A percentile compares a stretch with the other conserved stretches of the same genome.
phyloP scores from a whole-genome alignment of 768 basidiomycete genomes.

The Hericium erinaceus region DNA sequence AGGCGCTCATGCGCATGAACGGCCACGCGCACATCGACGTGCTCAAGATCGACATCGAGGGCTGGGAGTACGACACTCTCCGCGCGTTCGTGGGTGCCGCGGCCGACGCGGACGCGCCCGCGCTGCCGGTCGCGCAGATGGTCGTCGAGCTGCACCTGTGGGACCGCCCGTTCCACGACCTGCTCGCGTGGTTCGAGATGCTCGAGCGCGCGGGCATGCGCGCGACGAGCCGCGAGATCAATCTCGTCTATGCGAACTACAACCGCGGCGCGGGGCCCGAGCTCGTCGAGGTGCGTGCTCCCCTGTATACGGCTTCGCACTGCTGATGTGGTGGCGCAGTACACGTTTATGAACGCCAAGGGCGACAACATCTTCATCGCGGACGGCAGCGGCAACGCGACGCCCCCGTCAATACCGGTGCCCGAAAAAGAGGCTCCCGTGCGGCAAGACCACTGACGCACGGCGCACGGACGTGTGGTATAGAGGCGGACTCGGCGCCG shows the following conservation, averaged over 20 bases:
- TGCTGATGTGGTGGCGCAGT: conserved; percentile 13
- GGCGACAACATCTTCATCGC: conserved; percentile 6
- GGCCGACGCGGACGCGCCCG: conserved; percentile 23
- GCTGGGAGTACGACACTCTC: conserved; percentile 38
- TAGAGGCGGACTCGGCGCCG: no score
- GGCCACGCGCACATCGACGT: conserved; percentile 33
- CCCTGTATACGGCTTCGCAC: neutral
- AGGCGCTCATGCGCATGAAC: conserved; percentile 34
- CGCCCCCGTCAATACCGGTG: neutral
- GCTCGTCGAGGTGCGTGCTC: conserved; percentile 23
- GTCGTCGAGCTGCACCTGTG: conserved; percentile 35
- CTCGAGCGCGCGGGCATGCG: conserved; percentile 38
- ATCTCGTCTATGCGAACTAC: conserved; percentile 24
- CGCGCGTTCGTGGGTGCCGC: conserved; percentile 32
- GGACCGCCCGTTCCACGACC: conserved; percentile 15
- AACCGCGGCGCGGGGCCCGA: conserved; percentile 18
- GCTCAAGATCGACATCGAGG: conserved; percentile 41
- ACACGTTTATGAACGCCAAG: conserved; percentile 25
- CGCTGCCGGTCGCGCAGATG: conserved; percentile 39
- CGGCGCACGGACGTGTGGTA: neutral
- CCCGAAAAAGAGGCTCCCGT: neutral
- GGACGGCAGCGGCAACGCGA: neutral
- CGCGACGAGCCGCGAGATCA: conserved; percentile 36
- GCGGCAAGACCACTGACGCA: neutral
- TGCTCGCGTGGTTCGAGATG: conserved; percentile 36